phyloP scores from a whole-genome alignment of 768 basidiomycete species.

The Hebeloma cylindrosporum region DNA sequence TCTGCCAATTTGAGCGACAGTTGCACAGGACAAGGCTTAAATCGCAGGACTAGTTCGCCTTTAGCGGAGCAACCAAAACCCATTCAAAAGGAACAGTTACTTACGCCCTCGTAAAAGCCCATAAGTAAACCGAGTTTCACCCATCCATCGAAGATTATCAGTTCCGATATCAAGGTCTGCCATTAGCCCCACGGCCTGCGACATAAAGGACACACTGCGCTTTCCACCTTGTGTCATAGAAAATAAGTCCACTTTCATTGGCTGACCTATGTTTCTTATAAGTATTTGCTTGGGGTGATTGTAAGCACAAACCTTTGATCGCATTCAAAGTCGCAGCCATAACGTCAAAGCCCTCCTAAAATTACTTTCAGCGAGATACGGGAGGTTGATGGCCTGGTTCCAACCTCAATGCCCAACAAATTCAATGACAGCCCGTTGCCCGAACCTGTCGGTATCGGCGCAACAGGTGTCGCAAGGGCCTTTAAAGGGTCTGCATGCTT shows the following conservation, averaged over 20 bases:
- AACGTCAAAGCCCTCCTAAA: constrained; percentile 69
- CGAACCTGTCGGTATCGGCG: constrained; percentile 80
- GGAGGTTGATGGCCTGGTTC: neutral
- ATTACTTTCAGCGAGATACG: constrained; percentile 4
- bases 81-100: constrained; percentile 19
- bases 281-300: neutral
- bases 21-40: constrained; percentile 66
- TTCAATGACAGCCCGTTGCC: constrained; percentile 79
- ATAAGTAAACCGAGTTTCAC: constrained; percentile 71
- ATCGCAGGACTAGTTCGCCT: constrained; percentile 48
- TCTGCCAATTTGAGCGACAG: constrained; percentile 70
- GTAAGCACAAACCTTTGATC: constrained; percentile 61
- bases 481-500: constrained; percentile 55
- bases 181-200: constrained; percentile 80
- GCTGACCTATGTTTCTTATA: constrained; percentile 47
- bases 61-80: constrained; percentile 2
- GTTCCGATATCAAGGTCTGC: constrained; percentile 85
- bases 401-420: constrained; percentile 65
- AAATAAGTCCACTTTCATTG: constrained; percentile 76
- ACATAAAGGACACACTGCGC: constrained; percentile 75
- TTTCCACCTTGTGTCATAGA: constrained; percentile 70
- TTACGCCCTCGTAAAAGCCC: constrained; percentile 72
- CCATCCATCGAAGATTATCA: constrained; percentile 85
- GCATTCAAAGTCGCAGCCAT: constrained; percentile 71
- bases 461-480: constrained; percentile 69